Conservation (phyloP, 129 eudicot genomes). For the Escallonia rubra region DNA sequence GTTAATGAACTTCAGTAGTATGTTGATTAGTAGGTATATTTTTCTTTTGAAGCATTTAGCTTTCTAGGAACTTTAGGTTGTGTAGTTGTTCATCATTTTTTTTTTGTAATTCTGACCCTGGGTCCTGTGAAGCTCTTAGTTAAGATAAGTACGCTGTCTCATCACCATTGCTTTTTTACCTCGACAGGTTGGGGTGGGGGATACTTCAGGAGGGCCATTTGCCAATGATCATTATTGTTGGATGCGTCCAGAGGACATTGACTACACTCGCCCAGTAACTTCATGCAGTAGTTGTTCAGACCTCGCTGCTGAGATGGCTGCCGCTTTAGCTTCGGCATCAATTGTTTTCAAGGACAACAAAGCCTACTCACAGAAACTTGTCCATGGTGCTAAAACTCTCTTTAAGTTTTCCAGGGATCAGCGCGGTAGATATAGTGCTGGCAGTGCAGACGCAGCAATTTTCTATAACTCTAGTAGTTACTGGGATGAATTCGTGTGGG, state of each 20-base stretch:
- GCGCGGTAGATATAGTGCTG: slow-evolving; percentile 74
- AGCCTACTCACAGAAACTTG: slow-evolving; percentile 83
- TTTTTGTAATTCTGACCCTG: too few relatives aligned
- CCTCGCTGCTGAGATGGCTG: slow-evolving; percentile 98
- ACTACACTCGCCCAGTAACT: slow-evolving; percentile 61
- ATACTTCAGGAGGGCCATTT: slow-evolving; percentile 60
- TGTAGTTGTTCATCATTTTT: too few relatives aligned
- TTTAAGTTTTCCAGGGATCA: slow-evolving; percentile 62
- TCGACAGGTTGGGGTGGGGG: slow-evolving; percentile 77
- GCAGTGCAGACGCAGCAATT: slow-evolving; percentile 49
- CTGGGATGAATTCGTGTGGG: slow-evolving; percentile 95
- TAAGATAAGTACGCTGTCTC: too few relatives aligned
- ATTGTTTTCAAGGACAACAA: slow-evolving; percentile 93
- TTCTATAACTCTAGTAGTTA: slow-evolving; percentile 83
- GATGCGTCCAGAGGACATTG: slow-evolving; percentile 94
- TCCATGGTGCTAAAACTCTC: slow-evolving; percentile 90
- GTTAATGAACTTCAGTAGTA: too few relatives aligned
- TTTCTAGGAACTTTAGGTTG: too few relatives aligned
- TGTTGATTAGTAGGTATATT: too few relatives aligned
- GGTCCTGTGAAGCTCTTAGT: neutral
- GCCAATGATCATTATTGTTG: slow-evolving; percentile 92
- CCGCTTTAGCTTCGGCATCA: slow-evolving; percentile 92
- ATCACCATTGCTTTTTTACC: neutral
- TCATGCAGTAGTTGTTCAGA: slow-evolving; percentile 76
- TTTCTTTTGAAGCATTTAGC: too few relatives aligned